These are phyloP conservation scores for Fonsecaea erecta DNA, from an alignment of 2,329 filamentous ascomycete species.

Conservation along the genomic window DNA sequence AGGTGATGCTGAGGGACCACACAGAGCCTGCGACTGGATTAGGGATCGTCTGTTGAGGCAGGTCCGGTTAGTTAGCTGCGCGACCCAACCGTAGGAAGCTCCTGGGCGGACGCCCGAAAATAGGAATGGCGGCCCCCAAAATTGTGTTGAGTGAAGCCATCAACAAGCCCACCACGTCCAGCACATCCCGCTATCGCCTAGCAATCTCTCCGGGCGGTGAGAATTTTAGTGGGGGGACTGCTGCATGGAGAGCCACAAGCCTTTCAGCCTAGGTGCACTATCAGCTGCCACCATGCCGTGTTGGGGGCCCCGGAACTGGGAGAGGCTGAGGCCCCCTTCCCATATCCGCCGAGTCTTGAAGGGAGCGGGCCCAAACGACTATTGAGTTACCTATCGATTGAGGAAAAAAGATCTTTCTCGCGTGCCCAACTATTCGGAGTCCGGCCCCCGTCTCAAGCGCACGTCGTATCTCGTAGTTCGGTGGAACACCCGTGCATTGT, in stretches of 20 bases:
- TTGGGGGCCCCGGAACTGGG: background rate
- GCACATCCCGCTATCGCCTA: background rate
- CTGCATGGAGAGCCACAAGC: background rate
- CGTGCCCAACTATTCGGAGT: slow-evolving; percentile 30
- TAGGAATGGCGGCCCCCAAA: slow-evolving; percentile 37
- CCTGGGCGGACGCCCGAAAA: slow-evolving; percentile 26
- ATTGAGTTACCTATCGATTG: slow-evolving; percentile 13
- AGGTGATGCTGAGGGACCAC: slow-evolving; percentile 29
- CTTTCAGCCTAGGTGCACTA: slow-evolving; percentile 16
- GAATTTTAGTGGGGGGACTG: slow-evolving; percentile 17
- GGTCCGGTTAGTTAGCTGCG: slow-evolving; percentile 29
- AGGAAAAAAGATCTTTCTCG: slow-evolving; percentile 16
- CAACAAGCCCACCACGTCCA: slow-evolving; percentile 7
- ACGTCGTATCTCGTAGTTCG: slow-evolving; percentile 28
- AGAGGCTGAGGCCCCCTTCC: slow-evolving; percentile 17
- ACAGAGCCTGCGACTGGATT: slow-evolving; percentile 9
- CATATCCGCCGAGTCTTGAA: slow-evolving; percentile 14
- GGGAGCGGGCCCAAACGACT: slow-evolving; percentile 13
- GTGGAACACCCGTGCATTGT: slow-evolving; percentile 9
- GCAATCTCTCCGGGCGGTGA: slow-evolving; percentile 27
- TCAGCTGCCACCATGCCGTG: slow-evolving; percentile 9
- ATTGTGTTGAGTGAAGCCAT: background rate
- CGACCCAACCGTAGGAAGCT: slow-evolving; percentile 5
- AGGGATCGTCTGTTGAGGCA: slow-evolving; percentile 31
- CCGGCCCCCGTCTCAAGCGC: slow-evolving; percentile 21